Evolutionary conservation across 352 stramenopile species (phyloP), one percentile per base, ranked within the genome.

Genomic region (Globisporangium parvum): DNA sequence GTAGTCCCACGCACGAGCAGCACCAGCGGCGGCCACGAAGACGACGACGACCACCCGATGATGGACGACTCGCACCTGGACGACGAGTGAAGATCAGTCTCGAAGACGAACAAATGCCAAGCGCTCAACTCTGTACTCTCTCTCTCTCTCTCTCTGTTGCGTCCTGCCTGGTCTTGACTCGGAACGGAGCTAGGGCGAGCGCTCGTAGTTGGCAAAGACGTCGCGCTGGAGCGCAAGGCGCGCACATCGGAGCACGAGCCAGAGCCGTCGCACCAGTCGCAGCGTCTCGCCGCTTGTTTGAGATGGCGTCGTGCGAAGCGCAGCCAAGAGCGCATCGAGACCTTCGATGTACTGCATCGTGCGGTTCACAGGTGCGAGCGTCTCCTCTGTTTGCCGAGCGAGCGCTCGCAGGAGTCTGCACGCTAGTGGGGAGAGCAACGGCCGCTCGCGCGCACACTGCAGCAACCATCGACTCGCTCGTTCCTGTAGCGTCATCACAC

Each of bases 1-100:
- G 12, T 18, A 9, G 20, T 63, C 53, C n/a, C 60, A 1, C 23
- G 35, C 21, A 28, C 20, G 18, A 14, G 14, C 31, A 24, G 12
- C 14, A 53, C 40, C 21, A 20, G 44, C 49, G 6, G 10, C 12
- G 18, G 47, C 21, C 26, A 55, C 20, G 55, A 64, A 15, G 61
- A 65, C 21, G 53, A 64, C 9, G 63, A 68, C 40, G 62, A 78
- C 15, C 57, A 50, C 28, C 52, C 45, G 37, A 56, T 62, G 55
- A 66, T 58, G 40, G 69, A 78, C 21, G 63, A 75, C 59, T 76
- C 65, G 2, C 63, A 80, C 50, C 56, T 77, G 45, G 69, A 75
- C 20, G 68, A 77, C 41, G 57, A 65, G 23, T 53, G 59, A 46
- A 33, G 49, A 41, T 17, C 23, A 57, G n/a, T 17, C 39, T 31